Percentiles rank a stretch among this genome's conserved stretches.
phyloP scores from a whole-genome alignment of 345 rosid genomes.

The Syzygium aqueum region DNA sequence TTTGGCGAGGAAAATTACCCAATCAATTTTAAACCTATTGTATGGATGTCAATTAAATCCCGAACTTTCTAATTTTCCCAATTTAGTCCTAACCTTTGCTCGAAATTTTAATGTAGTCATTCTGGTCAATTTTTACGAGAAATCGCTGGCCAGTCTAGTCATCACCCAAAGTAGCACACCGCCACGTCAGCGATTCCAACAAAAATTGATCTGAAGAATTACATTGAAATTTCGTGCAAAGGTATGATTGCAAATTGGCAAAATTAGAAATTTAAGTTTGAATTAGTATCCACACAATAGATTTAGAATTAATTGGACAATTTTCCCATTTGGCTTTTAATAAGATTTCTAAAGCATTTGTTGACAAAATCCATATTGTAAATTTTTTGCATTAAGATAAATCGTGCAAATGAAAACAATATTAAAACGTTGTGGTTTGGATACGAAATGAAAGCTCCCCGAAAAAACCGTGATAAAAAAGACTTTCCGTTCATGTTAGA shows the following conservation, averaged over 20 bases:
- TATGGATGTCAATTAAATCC: neutral
- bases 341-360: no score
- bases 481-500: neutral
- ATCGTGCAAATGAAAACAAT: neutral
- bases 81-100: neutral
- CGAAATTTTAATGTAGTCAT: no score
- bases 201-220: accelerated
- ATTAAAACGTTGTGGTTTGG: neutral
- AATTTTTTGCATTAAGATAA: neutral
- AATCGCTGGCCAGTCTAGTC: no score
- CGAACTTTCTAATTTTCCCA: neutral
- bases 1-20: no score
- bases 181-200: neutral
- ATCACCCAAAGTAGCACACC: no score
- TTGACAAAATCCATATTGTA: no score
- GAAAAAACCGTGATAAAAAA: neutral
- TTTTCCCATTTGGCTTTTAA: no score
- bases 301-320: accelerated
- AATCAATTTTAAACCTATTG: accelerated
- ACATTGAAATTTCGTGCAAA: accelerated
- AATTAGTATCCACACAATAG: accelerated
- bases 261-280: accelerated
- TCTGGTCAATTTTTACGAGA: no score
- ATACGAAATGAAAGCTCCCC: neutral
- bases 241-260: accelerated